Evolutionary conservation across 1,139 yeast species (phyloP), one percentile per base, ranked within the genome.

Genomic region (Zygotorulaspora mrakii): DNA sequence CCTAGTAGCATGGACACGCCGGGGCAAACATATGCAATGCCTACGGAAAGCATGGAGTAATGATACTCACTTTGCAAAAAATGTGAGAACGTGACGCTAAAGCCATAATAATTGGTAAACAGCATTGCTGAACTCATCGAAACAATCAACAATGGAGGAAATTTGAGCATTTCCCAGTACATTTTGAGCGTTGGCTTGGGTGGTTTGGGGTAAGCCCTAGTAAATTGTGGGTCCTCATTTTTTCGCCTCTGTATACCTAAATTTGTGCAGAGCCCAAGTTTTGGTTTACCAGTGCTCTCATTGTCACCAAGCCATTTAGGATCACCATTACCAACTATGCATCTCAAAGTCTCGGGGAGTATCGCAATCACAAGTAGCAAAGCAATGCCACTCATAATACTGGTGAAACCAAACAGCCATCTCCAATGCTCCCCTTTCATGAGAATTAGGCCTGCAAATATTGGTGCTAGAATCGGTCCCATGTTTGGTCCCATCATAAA

Each of bases 401-500:
- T 68, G 13, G 74, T 60, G 38, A 75, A 67, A 1, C 78, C 80
- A 65, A 77, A 77, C 8, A 71, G 60, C 80, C 79, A 75, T 54
- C 80, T 67, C 80, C 80, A 76, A 4, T 65, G 62, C 30, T 61
- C 50, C 0, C 67, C 62, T 1, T 70, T 53, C 45, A 65, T 58
- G 61, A 53, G 63, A 51, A 62, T 61, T n/a, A 61, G 40, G 2
- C 70, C 63, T 17, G 77, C 69, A 14, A 76, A 52, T 7, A 76
- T 59, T 0, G 81, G 82, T 0, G 81, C 82, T 10, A 76, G 34
- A 2, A 76, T 65, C 1, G 82, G 82, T 0, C 82, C 82, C 44
- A 75, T 50, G 47, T 76, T 79, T 0, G 82, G 82, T 0, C 82
- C 82, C 53, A 76, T 51, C 79, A 77, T 75, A 43, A 74, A 76